Conservation (phyloP, 1,139 yeast genomes). For the Suzukiozyma palmioleophila region DNA sequence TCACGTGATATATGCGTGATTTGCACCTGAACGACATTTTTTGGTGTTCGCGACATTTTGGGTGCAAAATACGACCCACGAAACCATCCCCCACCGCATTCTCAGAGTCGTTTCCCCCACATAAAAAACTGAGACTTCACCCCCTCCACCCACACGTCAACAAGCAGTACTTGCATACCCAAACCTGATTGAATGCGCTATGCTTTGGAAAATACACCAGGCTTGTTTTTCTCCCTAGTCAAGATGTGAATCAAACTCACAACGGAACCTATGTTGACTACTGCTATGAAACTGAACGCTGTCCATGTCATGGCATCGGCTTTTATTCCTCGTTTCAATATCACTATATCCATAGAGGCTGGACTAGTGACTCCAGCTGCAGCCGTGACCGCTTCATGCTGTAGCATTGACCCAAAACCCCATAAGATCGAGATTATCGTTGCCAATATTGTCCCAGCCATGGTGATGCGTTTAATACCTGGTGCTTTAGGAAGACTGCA, state of each 20-base stretch:
- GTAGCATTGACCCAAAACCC: constrained; percentile 70
- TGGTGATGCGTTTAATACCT: constrained; percentile 27
- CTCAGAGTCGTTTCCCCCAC: too few species aligned
- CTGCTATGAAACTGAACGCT: constrained; percentile 44
- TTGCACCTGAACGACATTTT: constrained; percentile 2
- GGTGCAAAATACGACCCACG: too few species aligned
- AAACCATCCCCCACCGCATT: too few species aligned
- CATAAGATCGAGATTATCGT: constrained; percentile 45
- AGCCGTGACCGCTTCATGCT: constrained; percentile 55
- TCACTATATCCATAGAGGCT: constrained; percentile 50
- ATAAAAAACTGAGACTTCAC: too few species aligned
- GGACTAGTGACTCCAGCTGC: constrained; percentile 39
- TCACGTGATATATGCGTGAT: constrained; percentile 9
- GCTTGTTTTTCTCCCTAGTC: too few species aligned
- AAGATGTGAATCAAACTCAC: constrained; percentile 6
- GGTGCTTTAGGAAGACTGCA: constrained; percentile 48
- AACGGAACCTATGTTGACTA: constrained; percentile 18
- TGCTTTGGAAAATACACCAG: too few species aligned
- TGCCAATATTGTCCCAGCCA: constrained; percentile 30
- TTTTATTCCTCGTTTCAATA: constrained; percentile 44
- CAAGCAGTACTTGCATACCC: too few species aligned
- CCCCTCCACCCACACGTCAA: too few species aligned
- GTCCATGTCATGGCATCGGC: constrained; percentile 64
- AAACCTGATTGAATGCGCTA: too few species aligned
- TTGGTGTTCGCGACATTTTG: too few species aligned